Evolutionary conservation across 331 rosid genomes (phyloP), one percentile per base, ranked within the genome.

Genomic region (Prunus yedoensis): DNA sequence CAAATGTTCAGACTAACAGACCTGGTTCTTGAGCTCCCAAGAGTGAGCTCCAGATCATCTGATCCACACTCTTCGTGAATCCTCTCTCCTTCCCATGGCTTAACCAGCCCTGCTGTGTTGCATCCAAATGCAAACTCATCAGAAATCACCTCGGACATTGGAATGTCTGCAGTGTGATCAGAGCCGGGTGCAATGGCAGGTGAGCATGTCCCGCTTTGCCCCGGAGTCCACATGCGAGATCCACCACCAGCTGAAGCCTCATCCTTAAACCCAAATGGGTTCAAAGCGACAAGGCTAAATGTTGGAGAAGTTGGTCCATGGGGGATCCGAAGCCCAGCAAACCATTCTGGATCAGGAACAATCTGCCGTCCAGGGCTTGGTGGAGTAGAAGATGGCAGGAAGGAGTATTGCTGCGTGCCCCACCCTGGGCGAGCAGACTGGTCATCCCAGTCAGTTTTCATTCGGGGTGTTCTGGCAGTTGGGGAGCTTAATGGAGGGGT

Each of bases 401-500:
- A 85, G 65, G 95, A 20, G 79, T 77, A 79, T 66, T 86, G 87
- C 75, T 85, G 95, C 57, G 83, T 85, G 5, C 74, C 83, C 89
- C 89, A 86, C 30, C 69, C 85, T 27, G 88, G 88, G 5, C 73
- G 85, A 38, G 71, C 60, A 58, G 82, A 73, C 76, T 82, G 94
- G 35, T 85, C 88, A 18, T 91, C 96, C 96, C 95, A 91, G 67
- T 84, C 85, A 10, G 66, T 79, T 68, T 77, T 86, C 15, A 81
- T 71, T 84, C 88, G 88, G 12, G 95, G 87, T 28, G 93, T 85
- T 76, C 93, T 76, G 59, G 91, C 92, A n/a, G 97, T 87, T 67
- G 96, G 98, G 68, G 98, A 93, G 85, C 89, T 91, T 79, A 88
- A 67, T 56, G 97, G 96, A 84, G 98, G 98, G 49, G 97, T 93